Evolutionary conservation across 129 eudicot species (phyloP), one percentile per base, ranked within the genome.

Genomic region (Centrapalus pauciflorus): DNA sequence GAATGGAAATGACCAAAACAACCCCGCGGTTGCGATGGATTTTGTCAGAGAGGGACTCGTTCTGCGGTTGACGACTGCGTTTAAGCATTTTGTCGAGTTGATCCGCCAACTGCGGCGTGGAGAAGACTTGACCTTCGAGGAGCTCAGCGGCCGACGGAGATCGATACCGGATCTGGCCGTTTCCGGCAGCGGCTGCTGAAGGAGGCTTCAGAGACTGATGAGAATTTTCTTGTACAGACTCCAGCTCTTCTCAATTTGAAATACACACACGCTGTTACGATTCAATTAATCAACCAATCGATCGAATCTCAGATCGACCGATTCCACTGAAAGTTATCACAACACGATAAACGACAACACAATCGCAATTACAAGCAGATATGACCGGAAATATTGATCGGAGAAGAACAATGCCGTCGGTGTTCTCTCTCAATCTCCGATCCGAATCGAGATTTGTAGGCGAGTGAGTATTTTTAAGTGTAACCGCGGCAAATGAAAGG

Each of bases 91-190:
- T 89, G 72, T 92, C 96, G 64, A 75, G 72, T 64, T 74, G 81
- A 69, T 79, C 66, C 40, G 86, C 61, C 55, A 69, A 28, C 19
- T 77, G 59, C 9, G 82, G 59, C 14, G 77, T 37, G 27, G 70
- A 24, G 57, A 48, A 68, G 16, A 59, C 69, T 63, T 87, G 90
- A 8, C 70, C 77, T 56, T 87, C 90, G 5, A 82, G 77, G 26
- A 89, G 87, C 57, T 89, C 96, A 8, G 96, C 85, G 13, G 94
- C 87, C 20, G 96, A 89, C 5, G 96, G 99, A 13, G 99, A 88
- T 71, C 99, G 84, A 71, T 85, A 93, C 52, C 96, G 90, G 95
- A 93, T 93, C 91, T 91, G 90, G 24, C 73, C 77, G 71, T 87
- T 92, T 84, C 77, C 83, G 50, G 78, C 85, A 1, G 73, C 65